A percentile compares a stretch with the other conserved stretches of the same genome.
Conservation (phyloP, 768 basidiomycete genomes). For the Paxillus rubicundulus region DNA sequence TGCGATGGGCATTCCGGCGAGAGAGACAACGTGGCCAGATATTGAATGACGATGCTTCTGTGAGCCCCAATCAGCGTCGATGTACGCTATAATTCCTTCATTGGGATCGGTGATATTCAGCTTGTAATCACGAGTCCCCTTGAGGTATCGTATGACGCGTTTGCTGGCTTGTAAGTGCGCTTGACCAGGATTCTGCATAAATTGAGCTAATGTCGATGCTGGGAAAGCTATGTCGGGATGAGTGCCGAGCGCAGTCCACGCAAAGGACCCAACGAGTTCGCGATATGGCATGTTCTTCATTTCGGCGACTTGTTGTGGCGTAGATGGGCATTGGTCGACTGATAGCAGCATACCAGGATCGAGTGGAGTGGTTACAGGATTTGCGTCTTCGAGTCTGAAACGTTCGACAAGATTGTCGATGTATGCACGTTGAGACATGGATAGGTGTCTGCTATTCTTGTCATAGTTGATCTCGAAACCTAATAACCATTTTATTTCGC, state of each 20-base stretch:
- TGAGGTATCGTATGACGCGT: neutral
- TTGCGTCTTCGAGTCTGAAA: neutral
- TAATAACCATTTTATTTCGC: slow-evolving; percentile 30
- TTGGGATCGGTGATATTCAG: neutral
- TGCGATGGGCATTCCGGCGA: neutral
- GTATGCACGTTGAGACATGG: slow-evolving; percentile 29
- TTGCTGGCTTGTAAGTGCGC: neutral
- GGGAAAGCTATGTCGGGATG: slow-evolving; percentile 32
- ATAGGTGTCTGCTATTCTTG: slow-evolving; percentile 15
- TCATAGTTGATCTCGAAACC: slow-evolving; percentile 31
- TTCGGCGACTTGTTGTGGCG: neutral
- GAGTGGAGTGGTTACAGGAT: neutral
- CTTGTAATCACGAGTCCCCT: neutral
- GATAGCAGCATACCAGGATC: neutral
- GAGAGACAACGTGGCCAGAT: neutral
- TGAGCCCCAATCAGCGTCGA: slow-evolving; percentile 3
- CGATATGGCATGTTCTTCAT: slow-evolving; percentile 19
- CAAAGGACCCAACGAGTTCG: slow-evolving; percentile 28
- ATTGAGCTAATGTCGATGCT: slow-evolving; percentile 21
- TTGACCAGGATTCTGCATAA: slow-evolving; percentile 15
- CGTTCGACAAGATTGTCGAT: slow-evolving; percentile 10
- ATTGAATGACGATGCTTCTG: neutral
- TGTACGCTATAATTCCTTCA: neutral
- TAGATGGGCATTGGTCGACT: neutral
- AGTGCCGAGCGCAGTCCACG: slow-evolving; percentile 27